phyloP scores from a whole-genome alignment of 75 land plant genomes.

The Pinus albicaulis region DNA sequence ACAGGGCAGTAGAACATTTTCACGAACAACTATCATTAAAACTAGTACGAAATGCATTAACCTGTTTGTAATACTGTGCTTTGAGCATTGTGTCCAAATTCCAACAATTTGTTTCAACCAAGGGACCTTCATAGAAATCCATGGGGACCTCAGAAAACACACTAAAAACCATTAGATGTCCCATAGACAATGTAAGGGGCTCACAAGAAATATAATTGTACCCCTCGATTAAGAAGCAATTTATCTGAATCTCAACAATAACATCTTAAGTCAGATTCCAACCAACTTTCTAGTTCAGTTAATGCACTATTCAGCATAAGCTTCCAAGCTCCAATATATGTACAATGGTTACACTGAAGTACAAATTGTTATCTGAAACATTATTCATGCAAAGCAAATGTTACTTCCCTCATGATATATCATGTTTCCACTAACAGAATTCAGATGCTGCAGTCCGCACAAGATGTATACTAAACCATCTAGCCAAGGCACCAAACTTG shows the following conservation, averaged over 20 bases:
- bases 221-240: no score
- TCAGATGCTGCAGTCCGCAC: neutral
- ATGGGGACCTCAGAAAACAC: neutral
- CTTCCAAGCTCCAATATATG: neutral
- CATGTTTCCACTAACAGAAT: neutral
- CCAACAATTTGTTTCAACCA: neutral
- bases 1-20: neutral
- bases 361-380: neutral
- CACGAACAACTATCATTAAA: neutral
- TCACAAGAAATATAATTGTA: neutral
- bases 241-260: neutral
- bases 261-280: neutral
- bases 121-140: neutral
- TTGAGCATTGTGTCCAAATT: neutral
- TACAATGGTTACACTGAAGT: neutral
- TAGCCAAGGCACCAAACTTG: neutral
- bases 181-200: neutral
- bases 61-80: neutral
- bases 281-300: neutral
- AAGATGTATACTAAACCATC: neutral
- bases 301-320: neutral
- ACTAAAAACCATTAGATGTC: neutral
- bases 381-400: neutral
- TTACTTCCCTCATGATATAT: no score
- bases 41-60: neutral